These are phyloP conservation scores for Suhomyces vadensis DNA, from an alignment of 805 yeast species.

Conservation along the genomic window DNA sequence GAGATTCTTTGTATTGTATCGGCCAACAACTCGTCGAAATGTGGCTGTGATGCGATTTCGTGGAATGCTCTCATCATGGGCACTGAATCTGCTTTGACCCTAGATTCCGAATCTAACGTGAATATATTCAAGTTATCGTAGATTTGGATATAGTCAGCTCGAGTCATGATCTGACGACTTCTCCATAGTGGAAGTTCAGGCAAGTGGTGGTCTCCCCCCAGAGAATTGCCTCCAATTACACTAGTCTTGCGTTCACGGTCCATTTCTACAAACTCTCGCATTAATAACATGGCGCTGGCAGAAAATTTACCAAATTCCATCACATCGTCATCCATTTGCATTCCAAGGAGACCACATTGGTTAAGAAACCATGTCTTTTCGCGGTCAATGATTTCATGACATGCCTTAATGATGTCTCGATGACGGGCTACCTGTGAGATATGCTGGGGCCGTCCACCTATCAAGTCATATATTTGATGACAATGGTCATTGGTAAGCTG, in stretches of 20 bases:
- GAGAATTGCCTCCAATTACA: conserved; percentile 15
- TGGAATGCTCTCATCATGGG: conserved; percentile 91
- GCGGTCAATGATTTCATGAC: conserved; percentile 69
- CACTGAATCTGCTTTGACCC: conserved; percentile 77
- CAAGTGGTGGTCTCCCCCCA: conserved; percentile 47
- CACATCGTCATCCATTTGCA: conserved; percentile 84
- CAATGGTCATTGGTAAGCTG: conserved; percentile 37
- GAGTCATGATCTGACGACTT: conserved; percentile 81
- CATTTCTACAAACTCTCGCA: conserved; percentile 71
- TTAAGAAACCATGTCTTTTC: conserved; percentile 86
- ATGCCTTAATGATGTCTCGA: conserved; percentile 55
- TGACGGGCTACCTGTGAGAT: conserved; percentile 68
- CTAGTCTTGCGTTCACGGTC: conserved; percentile 43
- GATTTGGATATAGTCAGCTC: conserved; percentile 74
- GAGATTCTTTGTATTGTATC: conserved; percentile 68
- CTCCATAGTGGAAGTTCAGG: conserved; percentile 83
- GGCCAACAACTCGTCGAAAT: conserved; percentile 63
- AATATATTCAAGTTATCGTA: conserved; percentile 78
- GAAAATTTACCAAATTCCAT: conserved; percentile 82
- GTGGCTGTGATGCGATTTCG: conserved; percentile 71
- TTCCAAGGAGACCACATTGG: conserved; percentile 77
- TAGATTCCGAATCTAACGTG: conserved; percentile 71
- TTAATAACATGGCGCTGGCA: conserved; percentile 68
- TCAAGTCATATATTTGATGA: conserved; percentile 59
- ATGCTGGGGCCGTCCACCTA: conserved; percentile 87